Conservation (phyloP, 23 red algal species). For the Gracilaria caudata region DNA sequence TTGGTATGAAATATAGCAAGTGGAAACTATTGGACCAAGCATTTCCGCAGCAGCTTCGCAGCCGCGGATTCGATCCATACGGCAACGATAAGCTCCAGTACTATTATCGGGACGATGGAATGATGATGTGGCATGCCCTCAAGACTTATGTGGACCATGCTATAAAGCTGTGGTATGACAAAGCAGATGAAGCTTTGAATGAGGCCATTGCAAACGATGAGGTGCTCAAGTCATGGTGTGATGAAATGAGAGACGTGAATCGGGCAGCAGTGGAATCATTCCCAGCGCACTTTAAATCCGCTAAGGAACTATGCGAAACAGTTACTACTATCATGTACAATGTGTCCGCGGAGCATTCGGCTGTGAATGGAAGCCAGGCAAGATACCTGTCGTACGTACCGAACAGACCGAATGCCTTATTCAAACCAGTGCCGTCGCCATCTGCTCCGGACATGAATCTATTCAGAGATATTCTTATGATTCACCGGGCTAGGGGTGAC, state of each 20-base stretch:
- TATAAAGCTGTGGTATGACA: slow-evolving; percentile 28
- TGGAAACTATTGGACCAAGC: slow-evolving; percentile 56
- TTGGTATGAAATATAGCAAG: slow-evolving; percentile 34
- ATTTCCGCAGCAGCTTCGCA: slow-evolving; percentile 53
- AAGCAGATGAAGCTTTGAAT: slow-evolving; percentile 26
- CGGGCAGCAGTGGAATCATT: slow-evolving; percentile 55
- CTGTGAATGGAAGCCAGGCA: slow-evolving; percentile 56
- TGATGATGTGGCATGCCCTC: slow-evolving; percentile 61
- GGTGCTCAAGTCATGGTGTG: slow-evolving; percentile 58
- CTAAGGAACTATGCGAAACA: slow-evolving; percentile 24
- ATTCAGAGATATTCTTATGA: slow-evolving; percentile 31
- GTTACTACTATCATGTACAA: slow-evolving; percentile 68
- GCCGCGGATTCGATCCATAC: slow-evolving; percentile 59
- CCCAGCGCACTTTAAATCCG: slow-evolving; percentile 17
- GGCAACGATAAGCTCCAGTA: slow-evolving; percentile 45
- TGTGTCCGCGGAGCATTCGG: slow-evolving; percentile 62
- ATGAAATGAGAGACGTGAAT: slow-evolving; percentile 60
- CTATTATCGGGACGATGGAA: slow-evolving; percentile 66
- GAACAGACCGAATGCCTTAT: slow-evolving; percentile 61
- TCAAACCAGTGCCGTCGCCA: slow-evolving; percentile 42
- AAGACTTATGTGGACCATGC: slow-evolving; percentile 35
- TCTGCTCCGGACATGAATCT: slow-evolving; percentile 41
- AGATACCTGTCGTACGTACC: slow-evolving; percentile 74
- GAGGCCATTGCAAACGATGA: slow-evolving; percentile 26
- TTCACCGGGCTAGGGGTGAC: slow-evolving; percentile 49